Conservation (phyloP, 208 protist species). For the Trypanosoma mega region DNA sequence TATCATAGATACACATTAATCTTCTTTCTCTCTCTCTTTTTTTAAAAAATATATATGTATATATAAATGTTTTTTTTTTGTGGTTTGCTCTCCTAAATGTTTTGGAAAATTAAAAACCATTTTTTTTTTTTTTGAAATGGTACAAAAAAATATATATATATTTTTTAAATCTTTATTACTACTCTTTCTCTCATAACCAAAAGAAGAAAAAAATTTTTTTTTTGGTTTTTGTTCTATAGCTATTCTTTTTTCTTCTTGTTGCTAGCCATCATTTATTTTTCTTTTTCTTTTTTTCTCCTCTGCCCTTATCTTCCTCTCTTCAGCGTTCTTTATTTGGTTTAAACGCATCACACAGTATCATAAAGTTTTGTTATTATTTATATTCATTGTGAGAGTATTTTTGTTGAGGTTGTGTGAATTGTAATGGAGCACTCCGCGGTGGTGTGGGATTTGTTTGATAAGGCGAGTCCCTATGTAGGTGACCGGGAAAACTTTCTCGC, state of each 20-base stretch:
- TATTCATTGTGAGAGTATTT: neutral
- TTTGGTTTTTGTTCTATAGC: neutral
- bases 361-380: too few species aligned
- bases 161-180: too few species aligned
- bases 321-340: too few species aligned
- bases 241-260: neutral
- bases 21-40: neutral
- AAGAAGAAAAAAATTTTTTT: neutral
- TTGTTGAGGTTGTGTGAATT: neutral
- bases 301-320: neutral
- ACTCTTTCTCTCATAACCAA: neutral
- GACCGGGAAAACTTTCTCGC: conserved; percentile 13
- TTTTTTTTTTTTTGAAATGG: neutral
- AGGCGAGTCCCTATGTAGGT: conserved; percentile 16
- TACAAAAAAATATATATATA: too few species aligned
- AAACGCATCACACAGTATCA: too few species aligned
- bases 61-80: neutral
- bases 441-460: conserved; percentile 32
- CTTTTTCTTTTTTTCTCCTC: neutral
- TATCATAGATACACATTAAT: neutral
- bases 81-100: neutral
- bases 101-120: neutral
- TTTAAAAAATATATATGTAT: neutral
- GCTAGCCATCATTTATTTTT: neutral
- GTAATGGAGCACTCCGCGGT: conserved; percentile 19